Conservation (phyloP, 1,284 basidiomycete genomes). For the Inonotus obliquus region DNA sequence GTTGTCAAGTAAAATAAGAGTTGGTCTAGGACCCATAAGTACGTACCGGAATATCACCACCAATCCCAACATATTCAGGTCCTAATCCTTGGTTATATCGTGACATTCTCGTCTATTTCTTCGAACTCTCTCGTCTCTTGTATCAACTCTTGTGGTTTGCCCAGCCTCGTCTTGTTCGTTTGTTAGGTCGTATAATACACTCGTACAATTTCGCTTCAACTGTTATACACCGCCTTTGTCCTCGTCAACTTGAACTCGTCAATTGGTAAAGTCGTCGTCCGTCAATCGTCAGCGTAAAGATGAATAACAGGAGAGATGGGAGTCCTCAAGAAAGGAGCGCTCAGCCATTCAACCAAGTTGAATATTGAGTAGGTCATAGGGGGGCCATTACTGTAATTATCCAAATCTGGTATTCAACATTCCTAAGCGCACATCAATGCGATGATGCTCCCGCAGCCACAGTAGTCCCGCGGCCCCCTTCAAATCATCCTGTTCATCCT, state of each 20-base stretch:
- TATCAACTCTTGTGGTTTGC: not conserved
- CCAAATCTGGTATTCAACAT: too few species aligned
- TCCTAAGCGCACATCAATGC: too few species aligned
- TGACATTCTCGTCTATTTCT: not conserved
- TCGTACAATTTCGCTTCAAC: not conserved
- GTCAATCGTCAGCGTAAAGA: not conserved
- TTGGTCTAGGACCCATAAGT: too few species aligned
- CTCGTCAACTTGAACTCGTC: not conserved
- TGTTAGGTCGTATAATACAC: not conserved
- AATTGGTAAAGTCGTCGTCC: not conserved
- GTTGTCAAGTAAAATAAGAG: not conserved
- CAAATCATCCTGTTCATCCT: too few species aligned
- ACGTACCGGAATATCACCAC: conserved; percentile 22
- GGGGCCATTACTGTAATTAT: too few species aligned
- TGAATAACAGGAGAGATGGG: not conserved
- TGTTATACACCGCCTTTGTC: not conserved
- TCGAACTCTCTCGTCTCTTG: not conserved
- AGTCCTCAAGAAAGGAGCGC: not conserved
- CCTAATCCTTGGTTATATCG: not conserved
- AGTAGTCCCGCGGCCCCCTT: too few species aligned
- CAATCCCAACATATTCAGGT: conserved; percentile 14
- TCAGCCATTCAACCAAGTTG: too few species aligned
- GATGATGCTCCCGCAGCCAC: too few species aligned
- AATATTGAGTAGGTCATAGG: too few species aligned
- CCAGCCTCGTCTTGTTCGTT: not conserved